Evolutionary conservation across 176 grass and related monocot species (phyloP), one percentile per base, ranked within the genome.

Genomic region (Urochloa ruziziensis): DNA sequence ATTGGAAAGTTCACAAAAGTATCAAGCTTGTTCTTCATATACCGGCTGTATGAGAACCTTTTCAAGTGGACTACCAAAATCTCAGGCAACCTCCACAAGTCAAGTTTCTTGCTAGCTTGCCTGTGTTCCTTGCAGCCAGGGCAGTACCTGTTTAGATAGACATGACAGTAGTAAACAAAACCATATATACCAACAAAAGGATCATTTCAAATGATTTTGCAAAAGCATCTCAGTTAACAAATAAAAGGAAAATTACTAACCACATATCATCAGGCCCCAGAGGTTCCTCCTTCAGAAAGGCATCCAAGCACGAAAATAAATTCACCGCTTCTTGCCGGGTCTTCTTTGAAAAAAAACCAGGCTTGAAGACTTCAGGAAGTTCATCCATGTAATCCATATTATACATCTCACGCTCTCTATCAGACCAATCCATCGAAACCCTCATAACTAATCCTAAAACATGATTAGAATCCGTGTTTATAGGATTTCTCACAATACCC

Each of bases 241-340:
- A 56, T 16, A 71, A 62, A 36, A 78, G 21, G 56, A 80, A 74
- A 72, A 46, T 51, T 72, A 89, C 93, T 82, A 83, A 99, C 96
- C 96, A 99, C 96, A 99, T 99, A 79, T 99, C 96, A 36, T 99
- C 96, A 80, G 91, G 96, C 30, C 96, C 96, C 25, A 99, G 86
- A 82, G 96, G 96, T 78, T 99, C 96, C 70, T 99, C 93, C 77
- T 96, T 99, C 52, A 99, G 64, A 81, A 99, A 99, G 29, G 93
- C 90, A 71, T 99, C 96, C 62, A 99, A 83, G 84, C 96, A 99
- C 77, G 93, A 91, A 88, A 96, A 96, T 46, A 99, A 86, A 71
- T 86, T 99, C 56, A 99, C 88, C 63, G 91, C 89, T 87, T 99
- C 96, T 83, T 99, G 96, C 7, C 88, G 79, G 14, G 84, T 94